Evolutionary conservation across 768 basidiomycete species (phyloP).

Genomic region (Sporobolomyces roseus): DNA sequence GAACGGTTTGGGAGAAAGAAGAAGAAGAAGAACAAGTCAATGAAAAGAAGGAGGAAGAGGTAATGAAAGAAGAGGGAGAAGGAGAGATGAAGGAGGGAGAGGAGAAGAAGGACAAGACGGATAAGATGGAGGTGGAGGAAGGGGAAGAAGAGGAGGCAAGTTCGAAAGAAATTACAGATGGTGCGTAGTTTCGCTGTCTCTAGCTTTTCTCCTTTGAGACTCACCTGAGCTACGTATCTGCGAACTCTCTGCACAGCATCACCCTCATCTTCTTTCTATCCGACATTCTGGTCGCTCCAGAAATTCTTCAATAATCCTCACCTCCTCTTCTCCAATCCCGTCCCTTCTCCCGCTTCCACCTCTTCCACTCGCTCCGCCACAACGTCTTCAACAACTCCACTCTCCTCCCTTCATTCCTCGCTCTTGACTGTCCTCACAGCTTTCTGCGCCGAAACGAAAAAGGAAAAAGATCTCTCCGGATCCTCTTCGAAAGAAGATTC

Average conservation of each 20-base stretch:
- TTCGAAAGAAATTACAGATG: not conserved
- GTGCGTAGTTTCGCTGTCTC: not conserved
- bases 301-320: constrained; percentile 76
- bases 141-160: constrained; percentile 25
- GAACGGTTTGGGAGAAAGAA: constrained; percentile 49
- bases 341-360: constrained; percentile 5
- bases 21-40: constrained; percentile 40
- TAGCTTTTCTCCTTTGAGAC: constrained; percentile 1
- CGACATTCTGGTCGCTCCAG: constrained; percentile 85
- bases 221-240: no score
- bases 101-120: constrained; percentile 19
- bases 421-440: constrained; percentile 70
- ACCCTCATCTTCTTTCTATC: constrained; percentile 64
- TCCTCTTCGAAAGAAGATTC: no score
- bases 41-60: not conserved
- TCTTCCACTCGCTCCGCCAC: not conserved
- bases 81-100: constrained; percentile 11
- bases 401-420: constrained; percentile 65
- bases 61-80: not conserved
- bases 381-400: constrained; percentile 53
- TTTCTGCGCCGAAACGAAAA: constrained; percentile 79
- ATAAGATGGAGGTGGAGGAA: constrained; percentile 25
- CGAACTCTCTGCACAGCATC: not conserved
- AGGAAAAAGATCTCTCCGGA: constrained; percentile 68
- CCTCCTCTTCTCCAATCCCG: constrained; percentile 53